phyloP scores from a whole-genome alignment of 1,139 yeast genomes.

The Suhomyces panamericanus region DNA sequence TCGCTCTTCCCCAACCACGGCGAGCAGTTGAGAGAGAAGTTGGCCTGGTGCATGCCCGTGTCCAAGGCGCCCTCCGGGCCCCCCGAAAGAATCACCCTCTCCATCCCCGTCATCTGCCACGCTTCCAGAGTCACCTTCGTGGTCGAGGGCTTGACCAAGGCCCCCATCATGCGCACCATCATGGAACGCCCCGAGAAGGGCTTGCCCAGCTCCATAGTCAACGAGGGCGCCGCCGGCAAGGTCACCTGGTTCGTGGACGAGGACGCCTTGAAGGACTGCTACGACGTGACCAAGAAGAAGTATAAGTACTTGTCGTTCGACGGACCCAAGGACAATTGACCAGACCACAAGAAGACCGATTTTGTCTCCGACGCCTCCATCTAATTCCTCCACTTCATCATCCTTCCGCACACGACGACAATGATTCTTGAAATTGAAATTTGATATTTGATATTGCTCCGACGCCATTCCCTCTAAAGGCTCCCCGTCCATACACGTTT shows the following conservation, averaged over 20 bases:
- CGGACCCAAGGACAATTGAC: not conserved
- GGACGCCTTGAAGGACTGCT: conserved; percentile 85
- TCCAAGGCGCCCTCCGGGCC: conserved; percentile 93
- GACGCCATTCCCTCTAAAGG: not conserved
- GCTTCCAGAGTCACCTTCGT: conserved; percentile 91
- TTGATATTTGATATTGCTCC: not conserved
- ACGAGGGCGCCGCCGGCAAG: conserved; percentile 94
- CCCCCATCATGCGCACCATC: conserved; percentile 86
- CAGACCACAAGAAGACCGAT: too few species aligned
- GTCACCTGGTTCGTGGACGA: conserved; percentile 98
- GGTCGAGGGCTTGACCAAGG: conserved; percentile 94
- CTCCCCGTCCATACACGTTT: not conserved
- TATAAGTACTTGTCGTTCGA: conserved; percentile 54
- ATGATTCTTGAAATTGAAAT: not conserved
- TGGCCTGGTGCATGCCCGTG: conserved; percentile 97
- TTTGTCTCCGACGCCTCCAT: too few species aligned
- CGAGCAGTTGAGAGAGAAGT: conserved; percentile 80
- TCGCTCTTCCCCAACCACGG: conserved; percentile 89
- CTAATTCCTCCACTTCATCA: not conserved
- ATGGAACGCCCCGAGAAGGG: conserved; percentile 98
- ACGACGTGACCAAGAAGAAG: conserved; percentile 69
- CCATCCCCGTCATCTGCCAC: conserved; percentile 94
- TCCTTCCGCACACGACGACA: not conserved
- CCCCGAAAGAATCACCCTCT: conserved; percentile 79
- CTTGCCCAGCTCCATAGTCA: conserved; percentile 88